These are phyloP conservation scores for Lipomyces mesembrius DNA, from an alignment of 805 yeast genomes.

Conservation along the genomic window DNA sequence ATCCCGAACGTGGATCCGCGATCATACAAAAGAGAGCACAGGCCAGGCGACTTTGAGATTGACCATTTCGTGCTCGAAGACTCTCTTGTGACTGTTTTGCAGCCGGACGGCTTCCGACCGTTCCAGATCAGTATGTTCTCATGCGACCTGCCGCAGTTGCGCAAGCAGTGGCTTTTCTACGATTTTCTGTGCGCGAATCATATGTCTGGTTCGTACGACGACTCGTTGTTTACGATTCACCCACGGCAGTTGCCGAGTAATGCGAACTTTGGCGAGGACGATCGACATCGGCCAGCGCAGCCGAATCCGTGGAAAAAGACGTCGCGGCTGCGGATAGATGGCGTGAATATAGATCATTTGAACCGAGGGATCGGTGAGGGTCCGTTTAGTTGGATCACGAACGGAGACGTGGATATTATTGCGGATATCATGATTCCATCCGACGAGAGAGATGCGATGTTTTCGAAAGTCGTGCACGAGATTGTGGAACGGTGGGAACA, in stretches of 20 bases:
- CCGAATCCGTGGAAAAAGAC: constrained; percentile 67
- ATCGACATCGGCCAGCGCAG: constrained; percentile 50
- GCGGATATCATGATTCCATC: constrained; percentile 88
- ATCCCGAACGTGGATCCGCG: constrained; percentile 80
- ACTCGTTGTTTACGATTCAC: constrained; percentile 89
- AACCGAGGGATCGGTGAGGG: constrained; percentile 84
- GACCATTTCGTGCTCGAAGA: constrained; percentile 83
- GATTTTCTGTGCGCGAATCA: constrained; percentile 83
- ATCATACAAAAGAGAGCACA: constrained; percentile 70
- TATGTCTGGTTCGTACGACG: constrained; percentile 90
- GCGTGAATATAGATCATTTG: constrained; percentile 82
- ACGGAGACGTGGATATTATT: constrained; percentile 89
- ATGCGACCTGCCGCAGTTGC: constrained; percentile 74
- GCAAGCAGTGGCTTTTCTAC: constrained; percentile 93
- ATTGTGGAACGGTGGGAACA: constrained; percentile 51
- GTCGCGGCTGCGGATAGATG: constrained; percentile 82
- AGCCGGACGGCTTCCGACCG: constrained; percentile 80
- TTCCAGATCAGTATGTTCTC: constrained; percentile 86
- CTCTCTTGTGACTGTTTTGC: constrained; percentile 76
- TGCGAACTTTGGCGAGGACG: constrained; percentile 38
- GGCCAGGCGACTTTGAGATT: constrained; percentile 92
- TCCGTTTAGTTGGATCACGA: constrained; percentile 95
- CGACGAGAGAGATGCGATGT: constrained; percentile 57
- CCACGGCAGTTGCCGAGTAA: constrained; percentile 60
- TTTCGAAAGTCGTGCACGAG: constrained; percentile 47